phyloP scores from a whole-genome alignment of 2,329 filamentous ascomycete genomes.

The Didymella glomerata region DNA sequence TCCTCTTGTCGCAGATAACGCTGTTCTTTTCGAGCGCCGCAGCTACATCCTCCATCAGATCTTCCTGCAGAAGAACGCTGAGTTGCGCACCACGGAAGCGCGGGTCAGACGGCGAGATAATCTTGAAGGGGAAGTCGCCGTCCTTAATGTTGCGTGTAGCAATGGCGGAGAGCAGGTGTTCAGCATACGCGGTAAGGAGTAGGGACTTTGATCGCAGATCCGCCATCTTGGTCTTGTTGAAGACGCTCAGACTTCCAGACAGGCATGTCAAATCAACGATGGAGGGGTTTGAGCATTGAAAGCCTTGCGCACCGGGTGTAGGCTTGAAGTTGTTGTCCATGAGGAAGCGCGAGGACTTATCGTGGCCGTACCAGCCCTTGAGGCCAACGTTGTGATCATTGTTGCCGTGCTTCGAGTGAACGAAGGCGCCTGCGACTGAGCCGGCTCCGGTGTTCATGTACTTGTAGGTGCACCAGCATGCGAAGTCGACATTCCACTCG shows the following conservation, averaged over 20 bases:
- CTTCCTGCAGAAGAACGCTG: slow-evolving; percentile 74
- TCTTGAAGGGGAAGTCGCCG: slow-evolving; percentile 50
- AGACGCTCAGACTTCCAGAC: slow-evolving; percentile 75
- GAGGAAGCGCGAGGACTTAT: slow-evolving; percentile 77
- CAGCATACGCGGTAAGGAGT: slow-evolving; percentile 73
- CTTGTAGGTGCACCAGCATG: slow-evolving; percentile 93
- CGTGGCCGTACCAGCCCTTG: slow-evolving; percentile 86
- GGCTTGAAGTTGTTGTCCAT: slow-evolving; percentile 86
- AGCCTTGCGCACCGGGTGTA: slow-evolving; percentile 79
- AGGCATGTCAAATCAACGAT: slow-evolving; percentile 82
- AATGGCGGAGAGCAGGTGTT: slow-evolving; percentile 39
- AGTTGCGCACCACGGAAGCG: slow-evolving; percentile 78
- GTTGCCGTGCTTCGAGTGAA: slow-evolving; percentile 75
- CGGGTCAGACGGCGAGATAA: slow-evolving; percentile 74
- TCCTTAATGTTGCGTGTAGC: slow-evolving; percentile 33
- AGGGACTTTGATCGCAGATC: slow-evolving; percentile 75
- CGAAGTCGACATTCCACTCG: slow-evolving; percentile 90
- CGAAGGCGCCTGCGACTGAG: slow-evolving; percentile 78
- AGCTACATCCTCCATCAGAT: slow-evolving; percentile 73
- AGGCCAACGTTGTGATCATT: slow-evolving; percentile 72
- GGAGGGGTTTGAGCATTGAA: slow-evolving; percentile 83
- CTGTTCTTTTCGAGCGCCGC: slow-evolving; percentile 71
- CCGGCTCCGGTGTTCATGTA: slow-evolving; percentile 89
- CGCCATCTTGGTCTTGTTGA: slow-evolving; percentile 73
- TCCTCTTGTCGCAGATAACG: slow-evolving; percentile 82